Base-by-base conservation (phyloP, 495 filamentous ascomycete genomes). In the Aspergillus kassunensis region DNA sequence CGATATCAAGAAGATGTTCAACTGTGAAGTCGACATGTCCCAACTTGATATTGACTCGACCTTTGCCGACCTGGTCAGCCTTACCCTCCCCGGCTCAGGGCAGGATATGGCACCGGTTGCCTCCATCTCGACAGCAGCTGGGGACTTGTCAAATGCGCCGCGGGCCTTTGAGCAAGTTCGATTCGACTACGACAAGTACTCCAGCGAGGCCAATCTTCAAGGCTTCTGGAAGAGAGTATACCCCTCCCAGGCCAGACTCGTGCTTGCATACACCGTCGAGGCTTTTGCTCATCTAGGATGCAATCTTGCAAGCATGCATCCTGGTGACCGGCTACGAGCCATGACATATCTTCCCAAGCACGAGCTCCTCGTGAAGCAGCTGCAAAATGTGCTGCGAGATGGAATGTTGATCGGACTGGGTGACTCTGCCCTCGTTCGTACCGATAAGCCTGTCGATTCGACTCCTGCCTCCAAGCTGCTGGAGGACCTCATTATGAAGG, bases 241-340 rank as follows among this genome's bases (percentile, higher is more conserved):
- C 10, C 58, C 62, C 0, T 46, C 24, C 11, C 48, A 60, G 29
- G 65, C 57, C 2, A 18, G 66, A 16, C 62, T 79, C 0, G 69
- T 64, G 30, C 52, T 70, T 2, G 67, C 64, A 6, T 61, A 69
- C 20, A 59, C 57, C 8, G 49, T 72, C 18, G 70, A 78, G 24
- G 68, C 73, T 1, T 74, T 78, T 40, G 65, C 74, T 16, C 13
- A 72, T 31, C 46, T 76, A 0, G 72, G 71, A 8, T 70, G 58
- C 31, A 12, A 50, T 4, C 33, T 80, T 0, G 35, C 49, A 2
- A 51, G 48, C 0, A 64, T 70, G 4, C 4, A 39, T 29, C n/a
- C 6, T 1, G 44, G 44, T 16, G 31, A 36, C 5, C 5, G 6
- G 1, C 6, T 48, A 6, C 31, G 19, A 1, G 6, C 19, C 1